Evolutionary conservation across 352 stramenopile genomes (phyloP).

Genomic region (Globisporangium yorkense): DNA sequence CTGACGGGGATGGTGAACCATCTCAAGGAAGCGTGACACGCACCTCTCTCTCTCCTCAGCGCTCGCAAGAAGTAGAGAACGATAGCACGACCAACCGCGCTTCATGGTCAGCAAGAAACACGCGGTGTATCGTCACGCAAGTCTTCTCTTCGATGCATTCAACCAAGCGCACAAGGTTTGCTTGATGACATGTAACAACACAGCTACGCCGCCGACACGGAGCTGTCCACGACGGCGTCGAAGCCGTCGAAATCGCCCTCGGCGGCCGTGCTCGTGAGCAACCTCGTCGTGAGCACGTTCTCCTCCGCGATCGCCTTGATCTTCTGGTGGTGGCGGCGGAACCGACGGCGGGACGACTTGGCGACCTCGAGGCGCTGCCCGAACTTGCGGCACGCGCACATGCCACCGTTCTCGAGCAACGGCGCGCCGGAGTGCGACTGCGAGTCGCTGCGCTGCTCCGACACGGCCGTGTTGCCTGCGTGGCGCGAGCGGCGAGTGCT

Average conservation of each 20-base stretch:
- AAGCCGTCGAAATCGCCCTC: not conserved
- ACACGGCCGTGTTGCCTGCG: not conserved
- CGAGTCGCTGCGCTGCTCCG: not conserved
- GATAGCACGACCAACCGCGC: too few relatives aligned
- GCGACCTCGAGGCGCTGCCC: constrained; percentile 23
- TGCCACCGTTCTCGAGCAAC: constrained; percentile 7
- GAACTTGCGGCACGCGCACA: constrained; percentile 33
- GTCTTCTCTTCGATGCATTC: not conserved
- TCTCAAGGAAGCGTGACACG: too few relatives aligned
- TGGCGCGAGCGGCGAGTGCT: not conserved
- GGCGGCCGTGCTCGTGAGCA: constrained; percentile 1
- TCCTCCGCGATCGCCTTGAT: constrained; percentile 18
- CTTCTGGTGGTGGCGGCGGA: constrained; percentile 12
- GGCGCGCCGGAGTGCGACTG: constrained; percentile 3
- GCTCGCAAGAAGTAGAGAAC: too few relatives aligned
- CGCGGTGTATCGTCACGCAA: too few relatives aligned
- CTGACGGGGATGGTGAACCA: too few relatives aligned
- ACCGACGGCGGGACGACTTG: constrained; percentile 14
- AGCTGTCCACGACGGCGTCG: not conserved
- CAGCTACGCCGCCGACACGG: not conserved
- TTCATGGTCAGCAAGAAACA: too few relatives aligned
- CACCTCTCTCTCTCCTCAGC: too few relatives aligned
- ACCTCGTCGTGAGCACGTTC: constrained; percentile 16
- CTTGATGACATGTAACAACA: too few relatives aligned
- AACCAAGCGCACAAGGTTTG: not conserved